Conservation (phyloP, 2,329 filamentous ascomycete genomes). For the Colletotrichum tabaci region DNA sequence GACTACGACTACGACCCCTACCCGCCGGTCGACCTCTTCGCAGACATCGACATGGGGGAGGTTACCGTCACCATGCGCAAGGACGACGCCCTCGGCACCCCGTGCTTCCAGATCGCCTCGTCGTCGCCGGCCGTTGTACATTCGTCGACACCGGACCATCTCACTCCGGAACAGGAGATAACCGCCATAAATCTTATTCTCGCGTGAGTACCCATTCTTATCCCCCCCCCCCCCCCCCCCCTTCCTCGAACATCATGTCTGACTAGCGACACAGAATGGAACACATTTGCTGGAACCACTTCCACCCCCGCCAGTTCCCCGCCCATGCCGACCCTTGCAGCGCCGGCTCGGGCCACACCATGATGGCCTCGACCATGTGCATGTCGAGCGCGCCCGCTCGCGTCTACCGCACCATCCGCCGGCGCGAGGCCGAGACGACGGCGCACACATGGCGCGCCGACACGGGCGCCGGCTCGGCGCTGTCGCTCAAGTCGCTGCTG, state of each 20-base stretch:
- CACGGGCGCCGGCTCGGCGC: slow-evolving; percentile 47
- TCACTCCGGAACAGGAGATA: slow-evolving; percentile 59
- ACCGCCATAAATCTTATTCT: slow-evolving; percentile 68
- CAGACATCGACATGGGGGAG: slow-evolving; percentile 54
- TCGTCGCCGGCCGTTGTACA: slow-evolving; percentile 45
- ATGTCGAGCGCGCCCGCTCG: slow-evolving; percentile 56
- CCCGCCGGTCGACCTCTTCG: slow-evolving; percentile 49
- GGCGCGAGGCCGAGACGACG: slow-evolving; percentile 16
- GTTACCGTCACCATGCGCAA: slow-evolving; percentile 59
- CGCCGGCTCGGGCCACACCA: slow-evolving; percentile 56
- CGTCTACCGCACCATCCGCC: slow-evolving; percentile 48
- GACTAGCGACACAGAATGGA: slow-evolving; percentile 58
- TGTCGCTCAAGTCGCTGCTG: slow-evolving; percentile 60
- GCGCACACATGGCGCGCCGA: slow-evolving; percentile 51
- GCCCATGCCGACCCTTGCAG: slow-evolving; percentile 51
- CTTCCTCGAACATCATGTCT: accelerated
- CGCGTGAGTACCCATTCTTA: slow-evolving; percentile 55
- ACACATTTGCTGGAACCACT: slow-evolving; percentile 68
- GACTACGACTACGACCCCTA: slow-evolving; percentile 34
- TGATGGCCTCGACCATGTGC: slow-evolving; percentile 61
- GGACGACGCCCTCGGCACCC: slow-evolving; percentile 58
- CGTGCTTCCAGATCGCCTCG: slow-evolving; percentile 59
- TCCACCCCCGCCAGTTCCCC: slow-evolving; percentile 57
- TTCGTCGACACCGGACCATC: slow-evolving; percentile 44
- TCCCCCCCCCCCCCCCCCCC: no score